Conservation (phyloP, 139 green algal genomes). For the Edaphochlamys debaryana region DNA sequence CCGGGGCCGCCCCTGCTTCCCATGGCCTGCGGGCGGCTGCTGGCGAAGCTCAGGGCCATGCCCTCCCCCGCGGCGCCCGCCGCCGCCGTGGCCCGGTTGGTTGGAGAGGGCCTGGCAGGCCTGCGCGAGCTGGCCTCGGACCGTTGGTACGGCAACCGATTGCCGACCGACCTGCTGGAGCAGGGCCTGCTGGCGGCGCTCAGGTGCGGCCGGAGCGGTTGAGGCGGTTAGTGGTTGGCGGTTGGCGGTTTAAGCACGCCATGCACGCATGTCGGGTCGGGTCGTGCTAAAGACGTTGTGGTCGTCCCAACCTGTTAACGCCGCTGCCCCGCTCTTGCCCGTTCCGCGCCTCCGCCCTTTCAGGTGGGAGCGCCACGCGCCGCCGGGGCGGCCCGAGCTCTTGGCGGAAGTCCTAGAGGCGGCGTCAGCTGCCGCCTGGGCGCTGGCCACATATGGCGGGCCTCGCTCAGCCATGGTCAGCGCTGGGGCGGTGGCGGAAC, state of each 20-base stretch:
- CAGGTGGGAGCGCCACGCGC: constrained; percentile 35
- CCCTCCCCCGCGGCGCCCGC: neutral
- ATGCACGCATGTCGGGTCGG: too few relatives aligned
- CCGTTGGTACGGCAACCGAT: constrained; percentile 14
- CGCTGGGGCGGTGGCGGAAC: constrained; percentile 19
- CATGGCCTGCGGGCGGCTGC: constrained; percentile 3
- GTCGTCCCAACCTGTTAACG: too few relatives aligned
- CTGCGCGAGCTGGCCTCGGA: constrained; percentile 38
- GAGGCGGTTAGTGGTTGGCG: too few relatives aligned
- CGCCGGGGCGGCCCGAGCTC: neutral
- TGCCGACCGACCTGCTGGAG: constrained; percentile 26
- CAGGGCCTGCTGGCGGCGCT: constrained; percentile 27
- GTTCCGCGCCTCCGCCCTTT: too few relatives aligned
- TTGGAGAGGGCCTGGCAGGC: constrained; percentile 16
- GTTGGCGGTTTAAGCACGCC: too few relatives aligned
- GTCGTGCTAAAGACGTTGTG: too few relatives aligned
- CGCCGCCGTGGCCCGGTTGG: constrained; percentile 3
- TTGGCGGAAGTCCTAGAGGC: constrained; percentile 31
- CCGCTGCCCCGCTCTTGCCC: too few relatives aligned
- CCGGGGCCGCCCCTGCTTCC: constrained; percentile 2
- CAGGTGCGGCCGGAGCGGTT: neutral
- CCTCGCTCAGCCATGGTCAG: constrained; percentile 21
- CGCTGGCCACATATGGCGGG: constrained; percentile 13
- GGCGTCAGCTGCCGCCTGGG: constrained; percentile 31
- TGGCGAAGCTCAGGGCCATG: constrained; percentile 26